Base-by-base conservation (phyloP, 371 early-diverging fungal genomes). In the Batkoa obscura region DNA sequence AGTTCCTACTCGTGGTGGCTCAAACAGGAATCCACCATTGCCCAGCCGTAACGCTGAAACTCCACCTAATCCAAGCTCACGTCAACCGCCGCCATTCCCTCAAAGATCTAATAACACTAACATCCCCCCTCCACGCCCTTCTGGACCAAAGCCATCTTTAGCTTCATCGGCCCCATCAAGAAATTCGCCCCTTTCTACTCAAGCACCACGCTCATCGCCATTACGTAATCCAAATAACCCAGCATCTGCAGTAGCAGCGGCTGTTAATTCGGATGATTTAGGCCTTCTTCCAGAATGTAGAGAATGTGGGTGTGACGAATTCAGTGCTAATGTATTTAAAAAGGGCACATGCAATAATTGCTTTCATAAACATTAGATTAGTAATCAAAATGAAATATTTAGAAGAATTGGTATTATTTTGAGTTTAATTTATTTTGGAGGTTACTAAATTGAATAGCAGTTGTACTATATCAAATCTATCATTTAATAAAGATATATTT, bases 231-330 rank as follows among this genome's bases (percentile, higher is more conserved):
- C 15, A 12, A 34, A 34, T 34, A 34, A 50, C 9, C 32, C 50
- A 30, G 12, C 46, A 46, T 23, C 12, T 6, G 15, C 6, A 12
- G 10, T 33, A 34, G 53, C 53, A 10, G 37, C 42, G 31, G 38
- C n/a, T 41, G 9, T 15, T 30, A 31, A 17, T 34, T n/a, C n/a
- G 10, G 8, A 6, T n/a, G 15, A 17, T 10, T 17, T 17, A n/a
- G 5, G 5, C 17, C 5, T 17, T 15, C 5, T 5, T 45, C n/a
- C 8, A 10, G 41, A 39, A n/a, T 75, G 73, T 49, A 55, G 55
- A n/a, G 68, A 67, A 38, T 84, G 84, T 58, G 82, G 78, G 8
- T 84, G 85, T 65, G 60, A 68, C 12, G 83, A 81, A 50, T 85
- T 70, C 63, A 60, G 66, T 37, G 65, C 78, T 31, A 79, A 83